Conservation (phyloP, 306 rosid species). For the Cucurbita moschata region DNA sequence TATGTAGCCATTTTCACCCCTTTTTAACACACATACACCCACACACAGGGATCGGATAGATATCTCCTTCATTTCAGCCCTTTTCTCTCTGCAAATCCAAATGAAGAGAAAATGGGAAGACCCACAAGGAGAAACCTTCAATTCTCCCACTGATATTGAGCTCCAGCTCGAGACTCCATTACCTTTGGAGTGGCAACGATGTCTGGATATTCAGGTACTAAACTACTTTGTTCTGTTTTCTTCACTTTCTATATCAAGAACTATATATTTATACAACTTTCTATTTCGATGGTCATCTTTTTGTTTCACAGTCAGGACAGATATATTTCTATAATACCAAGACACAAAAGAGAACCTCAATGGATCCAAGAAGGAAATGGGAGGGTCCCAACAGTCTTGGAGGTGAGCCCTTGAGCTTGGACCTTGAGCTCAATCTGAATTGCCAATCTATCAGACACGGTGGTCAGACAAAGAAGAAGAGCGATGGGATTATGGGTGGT, state of each 20-base stretch:
- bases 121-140: constrained; percentile 16
- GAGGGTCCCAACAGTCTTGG: constrained; percentile 2
- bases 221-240: not conserved
- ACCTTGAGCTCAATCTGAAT: constrained; percentile 75
- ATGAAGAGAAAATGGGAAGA: constrained; percentile 23
- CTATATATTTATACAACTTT: too few relatives aligned
- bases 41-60: not conserved
- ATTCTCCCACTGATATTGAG: constrained; percentile 29
- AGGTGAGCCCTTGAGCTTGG: constrained; percentile 35
- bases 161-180: constrained; percentile 47
- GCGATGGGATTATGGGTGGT: not conserved
- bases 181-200: constrained; percentile 62
- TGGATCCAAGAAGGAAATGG: constrained; percentile 31
- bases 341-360: constrained; percentile 37
- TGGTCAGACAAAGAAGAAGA: not conserved
- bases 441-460: constrained; percentile 10
- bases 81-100: constrained; percentile 2
- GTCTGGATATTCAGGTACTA: constrained; percentile 64
- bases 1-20: not conserved
- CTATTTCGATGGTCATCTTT: not conserved
- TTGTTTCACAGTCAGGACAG: constrained; percentile 47
- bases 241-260: too few relatives aligned
- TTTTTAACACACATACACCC: not conserved
- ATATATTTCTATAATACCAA: constrained; percentile 52
- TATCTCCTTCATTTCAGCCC: not conserved